Percentiles rank a stretch among this genome's conserved stretches.
These are phyloP conservation scores for Drosera spatulata DNA, from an alignment of 179 eudicot genomes.

Conservation along the genomic window DNA sequence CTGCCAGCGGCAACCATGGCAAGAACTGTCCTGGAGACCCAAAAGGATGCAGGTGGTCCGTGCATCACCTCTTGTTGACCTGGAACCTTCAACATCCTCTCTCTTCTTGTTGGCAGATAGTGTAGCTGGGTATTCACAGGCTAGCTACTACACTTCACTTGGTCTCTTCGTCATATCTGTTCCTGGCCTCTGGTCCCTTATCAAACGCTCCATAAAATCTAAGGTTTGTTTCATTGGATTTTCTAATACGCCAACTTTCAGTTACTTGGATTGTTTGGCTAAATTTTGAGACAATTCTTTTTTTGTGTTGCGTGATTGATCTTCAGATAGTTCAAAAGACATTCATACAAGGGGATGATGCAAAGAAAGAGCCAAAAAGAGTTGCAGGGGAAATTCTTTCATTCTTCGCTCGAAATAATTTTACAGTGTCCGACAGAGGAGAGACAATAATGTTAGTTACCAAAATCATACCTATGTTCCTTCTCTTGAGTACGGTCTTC, in stretches of 20 bases:
- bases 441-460: slow-evolving; percentile 75
- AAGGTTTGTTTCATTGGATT: slow-evolving; percentile 33
- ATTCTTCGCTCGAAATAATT: slow-evolving; percentile 84
- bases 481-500: no score
- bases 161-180: slow-evolving; percentile 97
- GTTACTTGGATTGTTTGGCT: no score
- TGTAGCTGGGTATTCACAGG: slow-evolving; percentile 50
- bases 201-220: slow-evolving; percentile 96
- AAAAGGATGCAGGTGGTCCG: slow-evolving; percentile 2
- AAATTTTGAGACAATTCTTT: not conserved
- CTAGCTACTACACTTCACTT: slow-evolving; percentile 92
- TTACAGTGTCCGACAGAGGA: slow-evolving; percentile 76
- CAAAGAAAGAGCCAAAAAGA: slow-evolving; percentile 49
- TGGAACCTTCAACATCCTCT: not conserved
- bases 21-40: not conserved
- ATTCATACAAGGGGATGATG: slow-evolving; percentile 44
- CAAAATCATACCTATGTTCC: not conserved
- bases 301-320: not conserved
- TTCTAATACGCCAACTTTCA: no score
- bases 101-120: slow-evolving; percentile 2
- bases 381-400: slow-evolving; percentile 86
- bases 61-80: slow-evolving; percentile 1
- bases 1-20: not conserved
- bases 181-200: slow-evolving; percentile 98
- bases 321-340: slow-evolving; percentile 78